These are phyloP conservation scores for Dactylellina parvicollis DNA, from an alignment of 2,329 filamentous ascomycete genomes.

Conservation along the genomic window DNA sequence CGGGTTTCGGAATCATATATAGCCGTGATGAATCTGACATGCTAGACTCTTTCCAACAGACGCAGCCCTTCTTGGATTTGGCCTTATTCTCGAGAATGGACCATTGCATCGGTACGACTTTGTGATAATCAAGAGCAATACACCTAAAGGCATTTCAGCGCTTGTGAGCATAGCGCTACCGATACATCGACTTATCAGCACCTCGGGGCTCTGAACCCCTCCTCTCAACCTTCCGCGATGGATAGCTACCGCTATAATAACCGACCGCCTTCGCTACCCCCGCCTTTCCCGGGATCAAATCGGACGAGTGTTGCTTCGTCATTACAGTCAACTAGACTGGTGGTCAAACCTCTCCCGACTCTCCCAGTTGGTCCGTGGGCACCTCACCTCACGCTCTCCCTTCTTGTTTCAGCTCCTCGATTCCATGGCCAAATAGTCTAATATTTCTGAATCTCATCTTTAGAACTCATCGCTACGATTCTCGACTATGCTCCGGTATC, in stretches of 20 bases:
- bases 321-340: constrained; percentile 32
- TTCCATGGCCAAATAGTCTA: too few species aligned
- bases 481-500: constrained; percentile 87
- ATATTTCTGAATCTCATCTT: constrained; percentile 22
- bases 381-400: background rate
- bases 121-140: too few species aligned
- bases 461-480: constrained; percentile 87
- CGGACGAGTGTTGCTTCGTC: constrained; percentile 36
- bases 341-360: constrained; percentile 40
- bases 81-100: too few species aligned
- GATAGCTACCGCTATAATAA: constrained; percentile 20
- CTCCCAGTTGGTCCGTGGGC: constrained; percentile 37
- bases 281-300: constrained; percentile 45
- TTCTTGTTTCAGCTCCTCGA: background rate
- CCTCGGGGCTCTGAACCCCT: background rate
- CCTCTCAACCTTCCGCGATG: constrained; percentile 2
- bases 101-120: too few species aligned
- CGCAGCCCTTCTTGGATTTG: too few species aligned
- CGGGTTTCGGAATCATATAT: too few species aligned
- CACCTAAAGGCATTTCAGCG: too few species aligned
- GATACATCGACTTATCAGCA: background rate
- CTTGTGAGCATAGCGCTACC: background rate
- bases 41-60: too few species aligned
- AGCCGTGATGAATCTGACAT: too few species aligned
- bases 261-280: constrained; percentile 39